Conservation (phyloP, 345 rosid genomes). For the Heritiera fomes region DNA sequence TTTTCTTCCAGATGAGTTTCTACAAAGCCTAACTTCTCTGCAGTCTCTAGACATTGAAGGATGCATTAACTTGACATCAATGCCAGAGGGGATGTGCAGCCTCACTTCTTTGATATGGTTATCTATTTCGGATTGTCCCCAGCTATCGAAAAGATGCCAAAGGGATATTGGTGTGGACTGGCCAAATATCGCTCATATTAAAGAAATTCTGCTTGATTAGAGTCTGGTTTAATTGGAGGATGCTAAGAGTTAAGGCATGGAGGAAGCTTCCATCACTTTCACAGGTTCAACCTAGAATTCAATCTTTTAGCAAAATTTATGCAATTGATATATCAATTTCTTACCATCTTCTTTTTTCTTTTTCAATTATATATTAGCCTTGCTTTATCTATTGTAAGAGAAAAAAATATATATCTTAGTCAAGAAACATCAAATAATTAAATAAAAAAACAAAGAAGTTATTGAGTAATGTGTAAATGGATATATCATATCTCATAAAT, state of each 20-base stretch:
- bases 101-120: background rate
- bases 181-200: too few species aligned
- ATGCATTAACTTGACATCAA: background rate
- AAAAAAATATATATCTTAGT: too few species aligned
- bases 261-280: background rate
- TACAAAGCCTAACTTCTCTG: background rate
- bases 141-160: background rate
- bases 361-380: too few species aligned
- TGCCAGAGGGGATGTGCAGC: background rate
- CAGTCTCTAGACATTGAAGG: accelerated
- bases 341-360: too few species aligned
- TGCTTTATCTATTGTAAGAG: too few species aligned
- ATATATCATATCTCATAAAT: too few species aligned
- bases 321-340: too few species aligned
- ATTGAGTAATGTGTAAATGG: too few species aligned
- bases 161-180: too few species aligned
- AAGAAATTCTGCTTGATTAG: too few species aligned
- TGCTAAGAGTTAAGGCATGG: background rate
- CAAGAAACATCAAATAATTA: too few species aligned
- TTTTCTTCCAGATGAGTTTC: background rate
- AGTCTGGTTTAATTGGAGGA: background rate
- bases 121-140: background rate
- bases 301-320: background rate
- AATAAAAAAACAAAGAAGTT: too few species aligned
- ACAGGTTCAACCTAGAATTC: background rate